phyloP scores from a whole-genome alignment of 331 rosid genomes.

The Telfairia occidentalis region DNA sequence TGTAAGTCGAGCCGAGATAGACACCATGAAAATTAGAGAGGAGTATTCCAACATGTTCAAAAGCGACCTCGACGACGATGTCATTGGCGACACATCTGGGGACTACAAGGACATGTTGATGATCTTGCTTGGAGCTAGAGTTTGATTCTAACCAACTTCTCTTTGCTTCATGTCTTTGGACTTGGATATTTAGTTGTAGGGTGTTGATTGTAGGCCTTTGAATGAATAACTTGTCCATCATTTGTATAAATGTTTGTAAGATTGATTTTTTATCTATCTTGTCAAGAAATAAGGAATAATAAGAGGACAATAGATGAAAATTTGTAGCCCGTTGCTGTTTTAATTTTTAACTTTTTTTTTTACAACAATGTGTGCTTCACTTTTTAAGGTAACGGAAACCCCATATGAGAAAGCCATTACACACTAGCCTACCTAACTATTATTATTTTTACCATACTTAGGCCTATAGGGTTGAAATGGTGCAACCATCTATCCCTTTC shows the following conservation, averaged over 20 bases:
- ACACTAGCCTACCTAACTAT: too few species aligned
- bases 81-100: conserved; percentile 70
- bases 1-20: conserved; percentile 66
- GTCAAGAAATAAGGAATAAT: neutral
- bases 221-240: neutral
- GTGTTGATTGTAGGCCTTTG: conserved; percentile 1
- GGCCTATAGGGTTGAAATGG: neutral
- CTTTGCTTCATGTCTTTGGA: neutral
- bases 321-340: neutral
- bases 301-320: neutral
- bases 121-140: conserved; percentile 66
- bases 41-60: conserved; percentile 47
- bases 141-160: conserved; percentile 22
- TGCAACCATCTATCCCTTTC: too few species aligned
- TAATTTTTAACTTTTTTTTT: neutral
- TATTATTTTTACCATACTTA: too few species aligned
- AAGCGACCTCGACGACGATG: conserved; percentile 43
- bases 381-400: too few species aligned
- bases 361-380: neutral
- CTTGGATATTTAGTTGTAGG: neutral
- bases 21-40: conserved; percentile 42
- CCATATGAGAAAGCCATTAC: too few species aligned
- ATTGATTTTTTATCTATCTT: neutral
- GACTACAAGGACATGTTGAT: conserved; percentile 60
- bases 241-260: neutral